Evolutionary conservation across 768 basidiomycete genomes (phyloP), one percentile per base, ranked within the genome.

Genomic region (Neoboletus brunneissimus): DNA sequence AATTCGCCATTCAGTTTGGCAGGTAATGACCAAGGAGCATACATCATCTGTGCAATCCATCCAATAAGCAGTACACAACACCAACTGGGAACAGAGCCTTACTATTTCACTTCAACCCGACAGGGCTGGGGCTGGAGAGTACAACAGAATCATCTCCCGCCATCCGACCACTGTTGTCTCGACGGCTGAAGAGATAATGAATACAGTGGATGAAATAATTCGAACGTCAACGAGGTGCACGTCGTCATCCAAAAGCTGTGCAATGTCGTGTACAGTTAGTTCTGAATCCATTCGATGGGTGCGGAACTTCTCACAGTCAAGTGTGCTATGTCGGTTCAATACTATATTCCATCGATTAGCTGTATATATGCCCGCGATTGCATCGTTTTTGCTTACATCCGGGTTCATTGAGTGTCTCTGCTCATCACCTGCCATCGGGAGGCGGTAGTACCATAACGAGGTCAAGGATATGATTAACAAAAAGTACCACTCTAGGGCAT

Each of bases 231-330:
- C 31, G 41, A 35, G 51, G 34, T 18, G 52, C 25, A 48, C 46
- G 44, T 48, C 56, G 51, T 49, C 53, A 48, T 64, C 53, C 43
- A 51, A 56, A 71, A 34, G 65, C 68, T 63, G 70, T 69, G 70
- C 58, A 60, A 35, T 34, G 55, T 54, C 56, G 51, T 63, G 54
- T 27, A 47, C 51, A 29, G 42, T 49, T 43, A 25, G 40, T 38
- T 46, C 40, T 52, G 54, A 35, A 53, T n/a, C 44, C 53, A 49
- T 46, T 56, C 40, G 56, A 63, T 48, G 40, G 11, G 15, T 31
- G 23, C 13, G 18, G 25, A 58, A 49, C 51, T 29, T 46, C 54
- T 23, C 49, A 22, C 38, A 49, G 25, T 27, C 23, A 23, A 41
- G 44, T 31, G 53, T 40, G 22, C 46, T 44, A 46, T 48, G 29